Evolutionary conservation across 169 alveolate species (phyloP).

Genomic region (Plasmodium relictum): DNA sequence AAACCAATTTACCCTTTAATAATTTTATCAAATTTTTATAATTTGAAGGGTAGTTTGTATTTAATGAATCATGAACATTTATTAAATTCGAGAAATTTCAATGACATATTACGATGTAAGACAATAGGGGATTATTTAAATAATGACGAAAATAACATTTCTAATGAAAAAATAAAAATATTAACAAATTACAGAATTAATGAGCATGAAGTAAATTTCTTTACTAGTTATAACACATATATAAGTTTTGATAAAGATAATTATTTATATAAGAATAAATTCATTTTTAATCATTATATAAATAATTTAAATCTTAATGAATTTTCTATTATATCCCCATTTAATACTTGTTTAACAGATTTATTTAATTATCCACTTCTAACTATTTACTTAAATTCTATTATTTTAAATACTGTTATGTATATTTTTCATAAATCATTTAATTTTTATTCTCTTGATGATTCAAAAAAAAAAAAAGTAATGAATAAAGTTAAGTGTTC

Average conservation of each 20-base stretch:
- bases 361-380: conserved; percentile 67
- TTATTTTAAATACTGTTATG: conserved; percentile 37
- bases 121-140: background rate
- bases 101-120: conserved; percentile 4
- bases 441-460: conserved; percentile 34
- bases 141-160: background rate
- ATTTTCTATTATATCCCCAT: conserved; percentile 34
- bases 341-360: conserved; percentile 43
- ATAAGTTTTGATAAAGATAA: conserved; percentile 56
- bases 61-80: conserved; percentile 47
- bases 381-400: conserved; percentile 50
- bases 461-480: conserved; percentile 14
- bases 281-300: conserved; percentile 15
- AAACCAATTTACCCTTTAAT: conserved; percentile 65
- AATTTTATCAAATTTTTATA: conserved; percentile 37
- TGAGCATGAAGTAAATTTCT: conserved; percentile 35
- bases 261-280: conserved; percentile 26
- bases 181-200: conserved; percentile 10
- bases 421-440: conserved; percentile 61
- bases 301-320: conserved; percentile 10
- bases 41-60: conserved; percentile 39
- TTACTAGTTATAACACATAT: conserved; percentile 30
- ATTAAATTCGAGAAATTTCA: conserved; percentile 14
- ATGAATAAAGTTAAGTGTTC: conserved; percentile 46
- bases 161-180: conserved; percentile 43